Evolutionary conservation across 2,329 filamentous ascomycete species (phyloP).

Genomic region (Alternaria postmessia): DNA sequence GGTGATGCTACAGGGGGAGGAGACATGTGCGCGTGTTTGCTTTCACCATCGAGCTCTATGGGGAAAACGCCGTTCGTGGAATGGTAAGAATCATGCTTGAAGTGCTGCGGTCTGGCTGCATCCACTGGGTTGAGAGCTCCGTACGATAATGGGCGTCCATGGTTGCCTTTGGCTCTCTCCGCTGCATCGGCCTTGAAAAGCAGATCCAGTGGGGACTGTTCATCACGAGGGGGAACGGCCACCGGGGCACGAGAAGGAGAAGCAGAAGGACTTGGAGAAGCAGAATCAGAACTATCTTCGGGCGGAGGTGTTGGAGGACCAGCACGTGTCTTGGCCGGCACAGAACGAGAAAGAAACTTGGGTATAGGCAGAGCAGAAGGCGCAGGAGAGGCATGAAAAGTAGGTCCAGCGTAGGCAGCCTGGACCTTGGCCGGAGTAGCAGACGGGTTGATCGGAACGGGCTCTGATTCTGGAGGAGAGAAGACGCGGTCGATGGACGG

Average conservation of each 20-base stretch:
- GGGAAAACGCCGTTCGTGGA: conserved; percentile 67
- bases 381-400: conserved; percentile 93
- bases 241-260: conserved; percentile 62
- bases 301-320: conserved; percentile 59
- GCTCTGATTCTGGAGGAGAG: conserved; percentile 40
- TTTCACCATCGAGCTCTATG: conserved; percentile 67
- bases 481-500: conserved; percentile 39
- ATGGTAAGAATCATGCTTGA: conserved; percentile 56
- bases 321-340: conserved; percentile 62
- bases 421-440: conserved; percentile 48
- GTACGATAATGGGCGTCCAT: conserved; percentile 48
- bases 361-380: conserved; percentile 90
- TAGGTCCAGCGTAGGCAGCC: conserved; percentile 84
- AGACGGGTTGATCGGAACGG: conserved; percentile 25
- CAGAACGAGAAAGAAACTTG: conserved; percentile 81
- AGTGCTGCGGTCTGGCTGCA: conserved; percentile 39
- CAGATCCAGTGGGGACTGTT: conserved; percentile 84
- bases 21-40: conserved; percentile 28
- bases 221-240: conserved; percentile 52
- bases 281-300: conserved; percentile 56
- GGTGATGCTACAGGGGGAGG: conserved; percentile 36
- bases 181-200: conserved; percentile 89
- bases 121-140: conserved; percentile 26
- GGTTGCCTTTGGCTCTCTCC: conserved; percentile 71
- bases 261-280: conserved; percentile 55